Percentiles rank a stretch among this genome's conserved stretches.
Evolutionary conservation across 306 rosid genomes (phyloP).

Genomic region (Fragaria ananassa): DNA sequence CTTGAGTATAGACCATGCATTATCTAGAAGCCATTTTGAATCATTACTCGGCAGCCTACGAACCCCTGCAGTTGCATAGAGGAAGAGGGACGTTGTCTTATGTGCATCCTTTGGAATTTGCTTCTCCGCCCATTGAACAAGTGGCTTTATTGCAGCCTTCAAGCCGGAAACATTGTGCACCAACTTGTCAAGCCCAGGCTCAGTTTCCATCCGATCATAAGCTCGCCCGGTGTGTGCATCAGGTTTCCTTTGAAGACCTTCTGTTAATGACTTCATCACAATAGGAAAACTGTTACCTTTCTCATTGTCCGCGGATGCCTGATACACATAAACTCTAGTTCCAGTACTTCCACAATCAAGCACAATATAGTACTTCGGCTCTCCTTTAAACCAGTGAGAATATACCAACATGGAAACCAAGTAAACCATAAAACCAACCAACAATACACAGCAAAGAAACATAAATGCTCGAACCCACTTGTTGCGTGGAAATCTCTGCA

Average conservation of each 20-base stretch:
- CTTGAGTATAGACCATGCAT: conserved; percentile 74
- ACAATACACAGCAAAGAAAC: conserved; percentile 41
- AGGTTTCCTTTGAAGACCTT: conserved; percentile 36
- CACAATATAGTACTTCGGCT: conserved; percentile 67
- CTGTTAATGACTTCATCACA: conserved; percentile 37
- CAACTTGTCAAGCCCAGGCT: conserved; percentile 87
- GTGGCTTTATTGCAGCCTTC: conserved; percentile 64
- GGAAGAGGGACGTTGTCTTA: conserved; percentile 63
- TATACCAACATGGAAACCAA: conserved; percentile 39
- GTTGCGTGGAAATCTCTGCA: conserved; percentile 36
- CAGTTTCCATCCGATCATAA: conserved; percentile 86
- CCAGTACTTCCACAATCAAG: conserved; percentile 96
- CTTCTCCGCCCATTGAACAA: conserved; percentile 79
- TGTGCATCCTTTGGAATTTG: conserved; percentile 71
- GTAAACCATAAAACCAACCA: conserved; percentile 51
- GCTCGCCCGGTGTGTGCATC: conserved; percentile 62
- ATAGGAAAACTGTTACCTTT: conserved; percentile 59
- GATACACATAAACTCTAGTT: conserved; percentile 70
- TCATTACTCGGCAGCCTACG: conserved; percentile 62
- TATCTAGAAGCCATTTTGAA: conserved; percentile 75
- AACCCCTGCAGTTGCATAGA: conserved; percentile 93
- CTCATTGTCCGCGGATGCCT: conserved; percentile 47
- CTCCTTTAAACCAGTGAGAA: conserved; percentile 64
- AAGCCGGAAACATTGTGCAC: conserved; percentile 63
- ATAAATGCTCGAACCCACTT: conserved; percentile 50